Evolutionary conservation across 202 grass and related monocot species (phyloP).

Genomic region (Hordeum pubiflorum): DNA sequence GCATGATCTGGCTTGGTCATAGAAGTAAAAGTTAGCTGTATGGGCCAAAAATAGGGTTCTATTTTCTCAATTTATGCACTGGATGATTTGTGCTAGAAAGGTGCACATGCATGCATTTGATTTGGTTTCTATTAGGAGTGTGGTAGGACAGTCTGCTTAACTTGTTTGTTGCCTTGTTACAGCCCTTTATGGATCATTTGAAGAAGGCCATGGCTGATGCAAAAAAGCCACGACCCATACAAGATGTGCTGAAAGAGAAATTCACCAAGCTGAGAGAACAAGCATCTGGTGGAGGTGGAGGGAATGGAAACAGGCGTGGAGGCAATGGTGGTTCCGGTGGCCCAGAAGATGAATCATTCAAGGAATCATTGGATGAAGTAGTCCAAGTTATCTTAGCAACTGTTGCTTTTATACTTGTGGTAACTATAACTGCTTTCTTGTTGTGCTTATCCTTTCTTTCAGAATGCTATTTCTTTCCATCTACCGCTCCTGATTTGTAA

Average conservation of each 20-base stretch:
- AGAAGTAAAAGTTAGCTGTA: not conserved
- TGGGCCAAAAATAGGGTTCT: not conserved
- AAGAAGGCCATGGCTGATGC: conserved; percentile 51
- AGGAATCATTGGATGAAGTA: conserved; percentile 61
- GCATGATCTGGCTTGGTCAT: not conserved
- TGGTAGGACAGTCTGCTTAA: conserved; percentile 7
- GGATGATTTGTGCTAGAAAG: conserved; percentile 10
- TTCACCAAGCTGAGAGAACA: conserved; percentile 36
- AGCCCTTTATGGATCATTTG: conserved; percentile 70
- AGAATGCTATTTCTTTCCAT: not conserved
- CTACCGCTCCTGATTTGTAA: not conserved
- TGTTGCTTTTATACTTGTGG: conserved; percentile 67
- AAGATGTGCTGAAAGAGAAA: conserved; percentile 58
- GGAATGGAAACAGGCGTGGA: conserved; percentile 45
- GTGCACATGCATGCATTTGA: not conserved
- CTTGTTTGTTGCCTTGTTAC: conserved; percentile 18
- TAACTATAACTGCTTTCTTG: conserved; percentile 40
- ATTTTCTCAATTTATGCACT: not conserved
- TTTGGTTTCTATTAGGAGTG: conserved; percentile 15
- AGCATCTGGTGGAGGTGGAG: conserved; percentile 45
- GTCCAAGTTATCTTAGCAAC: conserved; percentile 85
- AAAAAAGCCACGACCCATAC: conserved; percentile 50
- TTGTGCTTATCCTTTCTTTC: not conserved
- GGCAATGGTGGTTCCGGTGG: conserved; percentile 48
- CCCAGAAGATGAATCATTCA: conserved; percentile 49